phyloP scores from a whole-genome alignment of 176 grass and related monocot species.

The Elymus sibiricus region DNA sequence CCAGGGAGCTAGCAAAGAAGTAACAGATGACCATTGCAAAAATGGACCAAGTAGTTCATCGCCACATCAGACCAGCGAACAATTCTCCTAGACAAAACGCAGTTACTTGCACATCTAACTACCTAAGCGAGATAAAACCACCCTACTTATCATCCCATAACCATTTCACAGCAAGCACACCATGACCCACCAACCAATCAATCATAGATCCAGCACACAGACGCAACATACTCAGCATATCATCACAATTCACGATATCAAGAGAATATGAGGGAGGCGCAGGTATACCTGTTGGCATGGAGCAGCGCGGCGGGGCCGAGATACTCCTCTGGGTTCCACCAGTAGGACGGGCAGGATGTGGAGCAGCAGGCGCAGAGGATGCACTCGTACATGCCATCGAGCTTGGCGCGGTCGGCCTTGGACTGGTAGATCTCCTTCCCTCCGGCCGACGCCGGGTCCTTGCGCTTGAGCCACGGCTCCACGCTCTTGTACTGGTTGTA shows the following conservation, averaged over 20 bases:
- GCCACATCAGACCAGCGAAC: not conserved
- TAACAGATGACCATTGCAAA: not conserved
- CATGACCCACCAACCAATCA: not conserved
- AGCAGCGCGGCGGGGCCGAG: slow-evolving; percentile 81
- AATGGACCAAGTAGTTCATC: not conserved
- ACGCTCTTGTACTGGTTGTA: slow-evolving; percentile 92
- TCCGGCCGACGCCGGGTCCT: slow-evolving; percentile 42
- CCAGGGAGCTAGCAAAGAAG: not conserved
- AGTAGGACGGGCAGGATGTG: slow-evolving; percentile 90
- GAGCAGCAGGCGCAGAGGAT: slow-evolving; percentile 93
- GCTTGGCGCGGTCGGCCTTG: slow-evolving; percentile 83
- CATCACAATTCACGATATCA: not conserved
- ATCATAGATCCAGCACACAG: slow-evolving; percentile 27
- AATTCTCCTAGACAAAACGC: not conserved
- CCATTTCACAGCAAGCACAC: not conserved
- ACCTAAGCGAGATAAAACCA: slow-evolving; percentile 7
- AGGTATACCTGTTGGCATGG: slow-evolving; percentile 62
- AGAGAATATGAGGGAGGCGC: not conserved
- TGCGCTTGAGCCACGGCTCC: slow-evolving; percentile 88
- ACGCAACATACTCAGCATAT: not conserved
- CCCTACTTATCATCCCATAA: not conserved
- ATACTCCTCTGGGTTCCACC: slow-evolving; percentile 95
- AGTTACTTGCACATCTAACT: not conserved
- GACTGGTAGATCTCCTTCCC: slow-evolving; percentile 72
- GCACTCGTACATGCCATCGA: slow-evolving; percentile 95